Conservation (phyloP, 768 basidiomycete species). For the Postia placenta region DNA sequence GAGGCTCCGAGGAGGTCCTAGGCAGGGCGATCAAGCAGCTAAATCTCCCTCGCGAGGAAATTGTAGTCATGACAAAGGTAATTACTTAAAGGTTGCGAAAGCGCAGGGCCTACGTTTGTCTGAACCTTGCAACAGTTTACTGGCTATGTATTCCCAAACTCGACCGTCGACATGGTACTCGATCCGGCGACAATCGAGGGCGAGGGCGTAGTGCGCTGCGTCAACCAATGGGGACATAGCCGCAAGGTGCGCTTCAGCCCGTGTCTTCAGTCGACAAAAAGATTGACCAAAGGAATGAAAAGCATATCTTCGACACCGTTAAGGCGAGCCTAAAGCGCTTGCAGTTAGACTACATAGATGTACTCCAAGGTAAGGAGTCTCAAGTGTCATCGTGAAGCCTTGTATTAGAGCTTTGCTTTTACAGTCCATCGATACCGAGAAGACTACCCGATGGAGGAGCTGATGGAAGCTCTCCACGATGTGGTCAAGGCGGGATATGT, state of each 20-base stretch:
- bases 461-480: slow-evolving; percentile 43
- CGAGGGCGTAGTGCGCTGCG: not conserved
- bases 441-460: not conserved
- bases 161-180: not conserved
- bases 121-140: not conserved
- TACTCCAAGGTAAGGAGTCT: slow-evolving; percentile 51
- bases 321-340: slow-evolving; percentile 58
- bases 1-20: slow-evolving; percentile 33
- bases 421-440: slow-evolving; percentile 26
- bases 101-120: not conserved
- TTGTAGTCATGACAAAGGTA: slow-evolving; percentile 45
- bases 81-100: not conserved
- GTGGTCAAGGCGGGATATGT: slow-evolving; percentile 39
- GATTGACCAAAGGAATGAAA: not conserved
- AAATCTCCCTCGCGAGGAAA: slow-evolving; percentile 36
- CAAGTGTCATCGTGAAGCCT: slow-evolving; percentile 1
- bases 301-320: slow-evolving; percentile 72
- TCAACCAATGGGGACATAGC: slow-evolving; percentile 41
- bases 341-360: slow-evolving; percentile 71
- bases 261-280: not conserved
- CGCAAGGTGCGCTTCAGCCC: slow-evolving; percentile 29
- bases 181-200: slow-evolving; percentile 6
- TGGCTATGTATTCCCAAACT: not conserved
- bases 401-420: not conserved
- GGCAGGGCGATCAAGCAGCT: slow-evolving; percentile 39